Evolutionary conservation across 352 stramenopile species (phyloP).

Genomic region (Peronosclerospora sorghi): DNA sequence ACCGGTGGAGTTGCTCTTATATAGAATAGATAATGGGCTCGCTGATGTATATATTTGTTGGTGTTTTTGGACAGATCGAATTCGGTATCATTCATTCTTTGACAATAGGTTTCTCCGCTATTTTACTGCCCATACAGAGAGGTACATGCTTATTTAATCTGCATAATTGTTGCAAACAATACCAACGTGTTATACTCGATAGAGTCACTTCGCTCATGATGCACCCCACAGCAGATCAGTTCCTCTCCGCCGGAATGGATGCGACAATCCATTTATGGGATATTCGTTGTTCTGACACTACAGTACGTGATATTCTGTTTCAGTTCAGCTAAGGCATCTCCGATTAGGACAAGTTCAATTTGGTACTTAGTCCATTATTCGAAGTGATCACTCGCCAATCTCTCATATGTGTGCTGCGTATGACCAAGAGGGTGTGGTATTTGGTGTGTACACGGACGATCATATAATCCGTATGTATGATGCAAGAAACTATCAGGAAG

Average conservation of each 20-base stretch:
- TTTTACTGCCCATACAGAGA: slow-evolving; percentile 67
- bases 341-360: background rate
- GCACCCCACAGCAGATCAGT: slow-evolving; percentile 76
- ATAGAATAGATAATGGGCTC: too few species aligned
- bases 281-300: slow-evolving; percentile 50
- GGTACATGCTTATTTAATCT: too few species aligned
- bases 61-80: slow-evolving; percentile 42
- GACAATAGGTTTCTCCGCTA: slow-evolving; percentile 87
- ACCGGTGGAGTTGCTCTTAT: too few species aligned
- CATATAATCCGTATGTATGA: slow-evolving; percentile 84
- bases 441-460: slow-evolving; percentile 79
- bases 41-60: background rate
- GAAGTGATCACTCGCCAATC: slow-evolving; percentile 46
- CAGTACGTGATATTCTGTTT: slow-evolving; percentile 17
- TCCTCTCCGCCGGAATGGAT: slow-evolving; percentile 72
- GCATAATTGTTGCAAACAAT: too few species aligned
- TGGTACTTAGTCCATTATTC: slow-evolving; percentile 39
- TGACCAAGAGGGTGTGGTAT: slow-evolving; percentile 78
- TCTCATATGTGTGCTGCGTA: slow-evolving; percentile 61
- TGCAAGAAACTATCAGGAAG: slow-evolving; percentile 79
- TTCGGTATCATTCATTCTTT: slow-evolving; percentile 83
- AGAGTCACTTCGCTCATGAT: slow-evolving; percentile 81
- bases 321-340: background rate
- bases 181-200: background rate
- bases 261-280: slow-evolving; percentile 75